phyloP scores from a whole-genome alignment of 2,329 filamentous ascomycete genomes.

The Beauveria scarabaeidicola region DNA sequence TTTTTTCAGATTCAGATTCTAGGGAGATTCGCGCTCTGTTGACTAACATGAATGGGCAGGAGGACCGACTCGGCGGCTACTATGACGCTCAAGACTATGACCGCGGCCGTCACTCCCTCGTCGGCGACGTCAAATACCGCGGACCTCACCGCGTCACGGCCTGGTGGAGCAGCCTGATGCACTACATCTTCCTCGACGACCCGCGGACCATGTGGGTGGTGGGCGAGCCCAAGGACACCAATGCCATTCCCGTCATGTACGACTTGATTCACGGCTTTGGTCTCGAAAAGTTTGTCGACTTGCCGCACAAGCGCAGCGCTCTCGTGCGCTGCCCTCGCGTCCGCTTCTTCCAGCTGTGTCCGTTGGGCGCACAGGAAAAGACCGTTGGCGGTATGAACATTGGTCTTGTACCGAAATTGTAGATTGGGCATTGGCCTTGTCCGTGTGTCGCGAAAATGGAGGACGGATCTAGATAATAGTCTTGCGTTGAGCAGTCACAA shows the following conservation, averaged over 20 bases:
- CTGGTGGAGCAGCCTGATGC: slow-evolving; percentile 55
- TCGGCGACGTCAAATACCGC: slow-evolving; percentile 50
- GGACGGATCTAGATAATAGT: background rate
- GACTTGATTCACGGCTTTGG: slow-evolving; percentile 67
- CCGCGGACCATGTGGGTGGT: slow-evolving; percentile 48
- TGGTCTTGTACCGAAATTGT: slow-evolving; percentile 47
- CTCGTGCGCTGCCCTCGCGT: slow-evolving; percentile 57
- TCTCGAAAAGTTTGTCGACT: slow-evolving; percentile 62
- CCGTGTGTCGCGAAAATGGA: background rate
- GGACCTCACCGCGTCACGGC: slow-evolving; percentile 52
- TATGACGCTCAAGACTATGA: slow-evolving; percentile 48
- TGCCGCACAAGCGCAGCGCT: slow-evolving; percentile 63
- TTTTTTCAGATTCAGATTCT: too few species aligned
- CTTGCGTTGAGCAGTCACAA: background rate
- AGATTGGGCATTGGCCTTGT: slow-evolving; percentile 10
- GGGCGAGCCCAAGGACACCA: slow-evolving; percentile 66
- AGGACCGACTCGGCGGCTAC: slow-evolving; percentile 48
- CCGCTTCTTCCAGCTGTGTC: slow-evolving; percentile 61
- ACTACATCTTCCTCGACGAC: slow-evolving; percentile 55
- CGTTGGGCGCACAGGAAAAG: slow-evolving; percentile 48
- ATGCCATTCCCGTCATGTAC: slow-evolving; percentile 62
- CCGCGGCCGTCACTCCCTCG: slow-evolving; percentile 49
- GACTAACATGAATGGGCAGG: slow-evolving; percentile 24
- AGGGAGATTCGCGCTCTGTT: too few species aligned
- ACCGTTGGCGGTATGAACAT: slow-evolving; percentile 45